A percentile compares a stretch with the other conserved stretches of the same genome.
These are phyloP conservation scores for Xylariaceae sp. DNA, from an alignment of 2,329 filamentous ascomycete genomes.

Conservation along the genomic window DNA sequence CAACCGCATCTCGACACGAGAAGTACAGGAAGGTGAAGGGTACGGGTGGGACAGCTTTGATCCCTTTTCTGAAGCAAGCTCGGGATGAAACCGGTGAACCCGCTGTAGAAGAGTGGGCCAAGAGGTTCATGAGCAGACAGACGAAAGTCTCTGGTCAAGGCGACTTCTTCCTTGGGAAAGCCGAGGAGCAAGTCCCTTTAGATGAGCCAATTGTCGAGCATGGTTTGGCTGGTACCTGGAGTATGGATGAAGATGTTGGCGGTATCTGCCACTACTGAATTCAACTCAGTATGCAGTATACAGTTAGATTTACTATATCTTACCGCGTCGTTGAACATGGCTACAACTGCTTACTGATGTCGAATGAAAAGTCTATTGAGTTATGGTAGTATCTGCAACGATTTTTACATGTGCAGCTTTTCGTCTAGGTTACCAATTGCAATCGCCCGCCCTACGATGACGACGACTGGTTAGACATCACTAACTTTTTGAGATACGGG, in stretches of 20 bases:
- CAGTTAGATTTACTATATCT: no score
- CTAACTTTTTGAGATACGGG: no score
- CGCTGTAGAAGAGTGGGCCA: slow-evolving; percentile 73
- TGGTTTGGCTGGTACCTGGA: slow-evolving; percentile 86
- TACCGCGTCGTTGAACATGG: no score
- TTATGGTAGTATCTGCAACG: no score
- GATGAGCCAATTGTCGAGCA: slow-evolving; percentile 43
- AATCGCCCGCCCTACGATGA: not conserved
- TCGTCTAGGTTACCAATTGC: not conserved
- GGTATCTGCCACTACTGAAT: slow-evolving; percentile 63
- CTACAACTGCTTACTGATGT: no score
- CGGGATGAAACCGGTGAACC: slow-evolving; percentile 95
- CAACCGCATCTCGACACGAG: slow-evolving; percentile 59
- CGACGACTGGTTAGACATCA: not conserved
- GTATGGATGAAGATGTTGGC: slow-evolving; percentile 80
- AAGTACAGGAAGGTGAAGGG: slow-evolving; percentile 73
- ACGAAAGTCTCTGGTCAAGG: slow-evolving; percentile 56
- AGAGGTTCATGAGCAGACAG: slow-evolving; percentile 62
- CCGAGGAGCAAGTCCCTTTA: slow-evolving; percentile 46
- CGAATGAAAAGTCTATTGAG: no score
- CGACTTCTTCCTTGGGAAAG: slow-evolving; percentile 65
- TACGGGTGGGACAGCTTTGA: slow-evolving; percentile 91
- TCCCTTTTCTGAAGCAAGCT: slow-evolving; percentile 95
- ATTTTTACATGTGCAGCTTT: no score
- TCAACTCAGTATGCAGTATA: not conserved